Percentiles rank a stretch among this genome's conserved stretches.
phyloP scores from a whole-genome alignment of 192 early-diverging fungal species.

The Thamnidium elegans region DNA sequence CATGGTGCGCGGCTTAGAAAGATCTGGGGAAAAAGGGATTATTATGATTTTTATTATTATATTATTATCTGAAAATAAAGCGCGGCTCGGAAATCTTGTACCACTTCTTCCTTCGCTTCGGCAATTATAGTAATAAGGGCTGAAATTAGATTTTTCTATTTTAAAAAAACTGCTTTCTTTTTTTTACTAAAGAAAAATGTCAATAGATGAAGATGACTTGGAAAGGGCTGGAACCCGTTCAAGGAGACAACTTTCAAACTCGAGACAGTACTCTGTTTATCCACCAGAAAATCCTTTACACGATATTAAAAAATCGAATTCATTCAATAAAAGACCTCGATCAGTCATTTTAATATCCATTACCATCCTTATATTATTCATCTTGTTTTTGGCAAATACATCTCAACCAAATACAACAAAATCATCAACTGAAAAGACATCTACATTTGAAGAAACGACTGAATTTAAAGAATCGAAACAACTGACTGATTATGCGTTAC shows the following conservation, averaged over 20 bases:
- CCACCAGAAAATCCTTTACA: neutral
- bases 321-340: neutral
- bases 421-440: neutral
- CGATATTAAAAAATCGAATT: neutral
- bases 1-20: too few species aligned
- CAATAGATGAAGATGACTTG: constrained; percentile 5
- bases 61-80: too few species aligned
- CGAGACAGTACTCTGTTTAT: neutral
- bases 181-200: neutral
- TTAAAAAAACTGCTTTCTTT: too few species aligned
- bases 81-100: too few species aligned
- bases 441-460: neutral
- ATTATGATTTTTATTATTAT: too few species aligned
- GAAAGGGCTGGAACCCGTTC: constrained; percentile 23
- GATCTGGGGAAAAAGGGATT: too few species aligned
- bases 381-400: neutral
- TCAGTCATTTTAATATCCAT: neutral
- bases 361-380: neutral
- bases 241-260: constrained; percentile 5
- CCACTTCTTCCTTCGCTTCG: too few species aligned
- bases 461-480: constrained; percentile 7
- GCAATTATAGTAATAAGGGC: too few species aligned
- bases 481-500: constrained; percentile 5
- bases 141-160: too few species aligned
- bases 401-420: neutral